These are phyloP conservation scores for Eimeria sp. DNA, from an alignment of 169 alveolate species.

Conservation along the genomic window DNA sequence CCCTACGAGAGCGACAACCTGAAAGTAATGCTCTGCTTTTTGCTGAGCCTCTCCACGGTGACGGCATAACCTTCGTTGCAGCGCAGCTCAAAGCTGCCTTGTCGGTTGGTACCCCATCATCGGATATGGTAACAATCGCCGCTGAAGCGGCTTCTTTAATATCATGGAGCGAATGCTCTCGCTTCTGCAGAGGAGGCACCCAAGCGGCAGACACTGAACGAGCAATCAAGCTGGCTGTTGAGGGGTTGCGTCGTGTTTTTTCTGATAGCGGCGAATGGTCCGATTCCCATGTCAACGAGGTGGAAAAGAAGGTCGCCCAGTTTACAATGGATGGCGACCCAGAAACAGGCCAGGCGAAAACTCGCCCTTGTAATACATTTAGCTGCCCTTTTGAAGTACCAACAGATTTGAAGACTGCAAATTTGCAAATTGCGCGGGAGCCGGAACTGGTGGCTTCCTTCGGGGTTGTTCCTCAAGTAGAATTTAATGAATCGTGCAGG, in stretches of 20 bases:
- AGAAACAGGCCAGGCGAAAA: conserved; percentile 6
- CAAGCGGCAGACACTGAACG: conserved; percentile 40
- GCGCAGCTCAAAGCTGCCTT: conserved; percentile 22
- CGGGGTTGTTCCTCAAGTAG: conserved; percentile 63
- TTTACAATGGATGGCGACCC: conserved; percentile 14
- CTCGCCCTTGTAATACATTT: conserved; percentile 69
- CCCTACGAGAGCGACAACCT: background rate
- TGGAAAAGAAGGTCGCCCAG: conserved; percentile 4
- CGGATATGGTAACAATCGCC: conserved; percentile 23
- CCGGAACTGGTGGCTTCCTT: conserved; percentile 23
- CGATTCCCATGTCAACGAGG: conserved; percentile 15
- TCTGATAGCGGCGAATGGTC: conserved; percentile 19
- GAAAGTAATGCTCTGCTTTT: conserved; percentile 11
- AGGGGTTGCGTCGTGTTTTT: conserved; percentile 65
- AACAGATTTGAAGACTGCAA: conserved; percentile 50
- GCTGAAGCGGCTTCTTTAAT: conserved; percentile 39
- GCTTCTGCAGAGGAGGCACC: conserved; percentile 57
- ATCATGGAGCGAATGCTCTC: conserved; percentile 71
- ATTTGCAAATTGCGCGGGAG: conserved; percentile 64
- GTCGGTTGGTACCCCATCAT: background rate
- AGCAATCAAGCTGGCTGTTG: conserved; percentile 43
- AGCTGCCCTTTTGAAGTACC: conserved; percentile 71
- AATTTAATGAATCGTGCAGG: conserved; percentile 46
- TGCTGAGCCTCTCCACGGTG: conserved; percentile 59
- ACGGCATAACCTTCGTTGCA: conserved; percentile 26